These are phyloP conservation scores for Albophoma yamanashiensis DNA, from an alignment of 2,329 filamentous ascomycete genomes.

Conservation along the genomic window DNA sequence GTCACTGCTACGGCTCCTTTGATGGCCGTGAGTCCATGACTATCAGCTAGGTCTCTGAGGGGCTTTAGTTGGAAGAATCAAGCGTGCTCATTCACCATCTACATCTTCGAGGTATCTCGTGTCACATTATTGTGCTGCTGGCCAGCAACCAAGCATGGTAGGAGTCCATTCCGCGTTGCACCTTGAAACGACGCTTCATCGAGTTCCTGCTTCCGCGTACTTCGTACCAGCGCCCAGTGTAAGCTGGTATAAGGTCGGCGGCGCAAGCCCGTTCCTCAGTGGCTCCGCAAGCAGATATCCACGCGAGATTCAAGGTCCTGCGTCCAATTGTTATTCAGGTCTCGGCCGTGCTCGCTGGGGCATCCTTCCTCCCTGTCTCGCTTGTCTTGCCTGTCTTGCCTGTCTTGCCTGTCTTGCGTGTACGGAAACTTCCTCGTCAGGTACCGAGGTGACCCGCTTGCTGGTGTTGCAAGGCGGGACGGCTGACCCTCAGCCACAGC, in stretches of 20 bases:
- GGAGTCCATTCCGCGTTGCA: not conserved
- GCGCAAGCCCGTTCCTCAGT: not conserved
- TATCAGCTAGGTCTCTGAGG: too few relatives aligned
- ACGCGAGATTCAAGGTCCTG: not conserved
- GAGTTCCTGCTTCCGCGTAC: not conserved
- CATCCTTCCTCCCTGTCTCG: not conserved
- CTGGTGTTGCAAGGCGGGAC: not conserved
- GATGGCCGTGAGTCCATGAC: too few relatives aligned
- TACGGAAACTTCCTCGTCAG: too few relatives aligned
- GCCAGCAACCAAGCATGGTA: not conserved
- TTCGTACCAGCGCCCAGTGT: not conserved
- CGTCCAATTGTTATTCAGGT: not conserved
- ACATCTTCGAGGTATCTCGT: not conserved
- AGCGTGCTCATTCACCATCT: too few relatives aligned
- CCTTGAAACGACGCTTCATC: not conserved
- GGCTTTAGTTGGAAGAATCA: too few relatives aligned
- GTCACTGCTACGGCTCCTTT: too few relatives aligned
- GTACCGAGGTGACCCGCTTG: too few relatives aligned
- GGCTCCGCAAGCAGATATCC: too few relatives aligned
- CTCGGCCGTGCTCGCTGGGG: not conserved
- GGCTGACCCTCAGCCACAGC: not conserved
- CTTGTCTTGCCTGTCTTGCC: too few relatives aligned
- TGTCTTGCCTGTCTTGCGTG: too few relatives aligned
- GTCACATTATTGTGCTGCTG: not conserved
- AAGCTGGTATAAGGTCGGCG: too few relatives aligned